A percentile compares a stretch with the other conserved stretches of the same genome.
Evolutionary conservation across 1,139 yeast species (phyloP).

Genomic region (Protomyces gravidus): DNA sequence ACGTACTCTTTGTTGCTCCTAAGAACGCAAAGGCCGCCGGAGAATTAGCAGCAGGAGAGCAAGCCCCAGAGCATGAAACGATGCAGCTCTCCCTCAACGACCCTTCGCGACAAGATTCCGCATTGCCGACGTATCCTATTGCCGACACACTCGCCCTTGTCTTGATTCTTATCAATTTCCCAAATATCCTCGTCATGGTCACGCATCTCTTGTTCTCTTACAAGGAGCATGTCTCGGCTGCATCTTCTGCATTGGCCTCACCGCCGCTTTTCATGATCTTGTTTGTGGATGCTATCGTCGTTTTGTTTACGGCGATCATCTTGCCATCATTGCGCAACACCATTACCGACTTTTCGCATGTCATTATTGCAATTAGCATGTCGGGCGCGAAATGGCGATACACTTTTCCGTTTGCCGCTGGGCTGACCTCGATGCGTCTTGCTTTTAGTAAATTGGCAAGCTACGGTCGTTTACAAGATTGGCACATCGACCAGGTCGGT

Average conservation of each 20-base stretch:
- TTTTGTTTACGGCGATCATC: conserved; percentile 3
- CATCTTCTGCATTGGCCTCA: not conserved
- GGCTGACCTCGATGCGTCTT: not conserved
- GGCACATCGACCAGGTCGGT: not conserved
- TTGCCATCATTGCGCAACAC: conserved; percentile 17
- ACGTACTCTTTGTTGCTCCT: not conserved
- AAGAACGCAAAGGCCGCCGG: not conserved
- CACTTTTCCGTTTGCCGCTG: conserved; percentile 6
- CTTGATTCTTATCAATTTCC: conserved; percentile 16
- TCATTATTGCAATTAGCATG: conserved; percentile 13
- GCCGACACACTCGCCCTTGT: conserved; percentile 23
- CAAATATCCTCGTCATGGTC: conserved; percentile 9
- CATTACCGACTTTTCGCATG: conserved; percentile 15
- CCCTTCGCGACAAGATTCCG: conserved; percentile 1
- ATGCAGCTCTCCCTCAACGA: conserved; percentile 2
- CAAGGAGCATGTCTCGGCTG: conserved; percentile 6
- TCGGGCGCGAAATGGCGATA: conserved; percentile 8
- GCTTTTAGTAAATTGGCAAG: not conserved
- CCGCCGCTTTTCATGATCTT: conserved; percentile 9
- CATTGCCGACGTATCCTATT: conserved; percentile 12
- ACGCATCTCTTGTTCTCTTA: conserved; percentile 21
- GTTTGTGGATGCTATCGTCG: conserved; percentile 13
- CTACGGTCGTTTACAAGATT: not conserved
- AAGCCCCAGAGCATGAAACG: not conserved
- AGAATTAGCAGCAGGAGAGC: not conserved